A percentile compares a stretch with the other conserved stretches of the same genome.
phyloP scores from a whole-genome alignment of 2,329 filamentous ascomycete genomes.

The Cercospora zeae-maydis region DNA sequence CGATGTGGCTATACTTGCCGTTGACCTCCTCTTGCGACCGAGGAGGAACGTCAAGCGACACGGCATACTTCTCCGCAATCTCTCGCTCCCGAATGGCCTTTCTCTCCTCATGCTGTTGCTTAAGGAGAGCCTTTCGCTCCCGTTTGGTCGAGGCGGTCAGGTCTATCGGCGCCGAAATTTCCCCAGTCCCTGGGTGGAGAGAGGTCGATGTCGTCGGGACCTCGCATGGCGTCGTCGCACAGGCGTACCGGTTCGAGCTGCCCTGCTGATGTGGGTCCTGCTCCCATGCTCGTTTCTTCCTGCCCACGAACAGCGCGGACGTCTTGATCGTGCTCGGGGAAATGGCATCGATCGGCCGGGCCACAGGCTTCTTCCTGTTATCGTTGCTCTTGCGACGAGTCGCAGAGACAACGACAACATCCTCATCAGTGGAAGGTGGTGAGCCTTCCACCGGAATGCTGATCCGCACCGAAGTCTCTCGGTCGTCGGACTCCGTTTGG shows the following conservation, averaged over 20 bases:
- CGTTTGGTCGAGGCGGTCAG: background rate
- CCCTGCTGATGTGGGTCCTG: too few relatives aligned
- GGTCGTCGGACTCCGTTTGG: background rate
- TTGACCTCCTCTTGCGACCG: background rate
- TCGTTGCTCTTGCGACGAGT: background rate
- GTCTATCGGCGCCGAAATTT: background rate
- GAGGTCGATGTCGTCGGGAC: background rate
- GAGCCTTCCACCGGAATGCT: background rate
- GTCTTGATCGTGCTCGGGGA: background rate
- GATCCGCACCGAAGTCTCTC: background rate
- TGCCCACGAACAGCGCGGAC: background rate
- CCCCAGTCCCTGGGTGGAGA: background rate
- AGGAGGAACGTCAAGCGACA: background rate
- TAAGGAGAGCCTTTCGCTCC: background rate
- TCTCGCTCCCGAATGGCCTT: background rate
- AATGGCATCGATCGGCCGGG: background rate
- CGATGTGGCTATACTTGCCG: background rate
- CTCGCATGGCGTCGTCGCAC: background rate
- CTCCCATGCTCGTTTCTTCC: background rate
- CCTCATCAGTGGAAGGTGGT: background rate
- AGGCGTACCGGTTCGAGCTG: background rate
- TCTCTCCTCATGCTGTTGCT: background rate
- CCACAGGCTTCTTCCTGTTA: background rate
- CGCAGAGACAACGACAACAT: background rate
- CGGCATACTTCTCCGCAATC: background rate